Evolutionary conservation across 352 stramenopile genomes (phyloP), one percentile per base, ranked within the genome.

Genomic region (Phytophthora crassamura): DNA sequence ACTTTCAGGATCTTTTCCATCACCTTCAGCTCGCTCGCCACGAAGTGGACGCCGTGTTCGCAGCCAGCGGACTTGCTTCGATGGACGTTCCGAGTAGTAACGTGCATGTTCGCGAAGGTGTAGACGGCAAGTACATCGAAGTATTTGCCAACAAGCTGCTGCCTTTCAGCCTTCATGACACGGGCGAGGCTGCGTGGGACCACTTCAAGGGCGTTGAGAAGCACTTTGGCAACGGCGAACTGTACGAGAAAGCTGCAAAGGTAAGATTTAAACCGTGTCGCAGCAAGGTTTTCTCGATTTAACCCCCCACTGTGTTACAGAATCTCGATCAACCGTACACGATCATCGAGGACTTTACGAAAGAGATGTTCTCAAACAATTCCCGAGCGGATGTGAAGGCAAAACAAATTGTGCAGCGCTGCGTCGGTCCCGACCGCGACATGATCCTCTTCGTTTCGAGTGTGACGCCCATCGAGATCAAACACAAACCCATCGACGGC

Each of bases 11-110:
- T 7, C 59, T 82, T 39, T 74, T 79, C 15, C 58, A 64, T 11
- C 67, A 74, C 3, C 50, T 82, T n/a, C 62, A 79, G 7, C 54
- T 39, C n/a, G 68, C 63, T 4, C 67, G 69, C 30, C 62, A 59
- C 9, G 74, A 82, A 42, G 45, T 79, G 3, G 70, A 82, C 16
- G 43, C 67, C 2, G 70, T 82, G 2, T 78, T 79, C 36, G 64
- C 59, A 16, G 45, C 58, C 11, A 77, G 49, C 18, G 55, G 64
- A 16, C 40, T 77, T 11, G 42, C 53, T 5, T 38, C 51, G 15
- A 66, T 67, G 43, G 53, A 67, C 1, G 38, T 56, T n/a, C 36
- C 57, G 15, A 59, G 34, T 7, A 63, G 54, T n/a, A 64, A 77
- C 11, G 50, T 74, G 15, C 59, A 60, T 5, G 64, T 79, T 36